Conservation (phyloP, 73 alveolate genomes). For the Paramecium pentaurelia region DNA sequence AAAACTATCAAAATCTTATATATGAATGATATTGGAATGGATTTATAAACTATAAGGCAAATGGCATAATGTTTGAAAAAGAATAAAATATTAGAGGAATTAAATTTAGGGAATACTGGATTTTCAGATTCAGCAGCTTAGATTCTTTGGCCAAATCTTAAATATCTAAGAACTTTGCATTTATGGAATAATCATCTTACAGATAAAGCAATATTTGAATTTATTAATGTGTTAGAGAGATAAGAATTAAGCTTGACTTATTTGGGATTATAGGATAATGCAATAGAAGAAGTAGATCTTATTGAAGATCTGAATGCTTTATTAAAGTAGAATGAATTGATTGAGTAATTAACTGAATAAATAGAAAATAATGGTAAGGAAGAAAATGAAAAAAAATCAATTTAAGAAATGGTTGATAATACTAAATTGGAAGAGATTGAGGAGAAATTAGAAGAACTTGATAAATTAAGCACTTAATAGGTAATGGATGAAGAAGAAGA, state of each 20-base stretch:
- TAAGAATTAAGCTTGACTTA: background rate
- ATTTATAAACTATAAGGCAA: background rate
- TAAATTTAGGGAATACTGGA: constrained; percentile 49
- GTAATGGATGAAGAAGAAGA: background rate
- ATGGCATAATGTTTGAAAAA: constrained; percentile 1
- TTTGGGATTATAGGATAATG: background rate
- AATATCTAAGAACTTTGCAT: background rate
- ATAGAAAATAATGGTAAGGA: background rate
- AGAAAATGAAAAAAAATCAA: background rate
- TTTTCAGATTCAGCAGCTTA: constrained; percentile 36
- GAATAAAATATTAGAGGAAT: background rate
- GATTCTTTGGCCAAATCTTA: constrained; percentile 13
- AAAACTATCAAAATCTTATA: background rate
- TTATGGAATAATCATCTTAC: constrained; percentile 46
- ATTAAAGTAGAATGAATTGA: background rate
- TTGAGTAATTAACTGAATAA: background rate
- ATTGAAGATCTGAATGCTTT: background rate
- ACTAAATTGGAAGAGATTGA: background rate
- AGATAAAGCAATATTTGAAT: background rate
- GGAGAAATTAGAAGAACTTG: background rate
- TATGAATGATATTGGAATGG: constrained; percentile 27
- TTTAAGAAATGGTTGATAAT: background rate
- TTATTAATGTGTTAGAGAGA: background rate
- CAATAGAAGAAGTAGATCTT: background rate
- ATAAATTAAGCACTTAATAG: background rate